Evolutionary conservation across 1,284 basidiomycete genomes (phyloP), one percentile per base, ranked within the genome.

Genomic region (Malassezia japonica): DNA sequence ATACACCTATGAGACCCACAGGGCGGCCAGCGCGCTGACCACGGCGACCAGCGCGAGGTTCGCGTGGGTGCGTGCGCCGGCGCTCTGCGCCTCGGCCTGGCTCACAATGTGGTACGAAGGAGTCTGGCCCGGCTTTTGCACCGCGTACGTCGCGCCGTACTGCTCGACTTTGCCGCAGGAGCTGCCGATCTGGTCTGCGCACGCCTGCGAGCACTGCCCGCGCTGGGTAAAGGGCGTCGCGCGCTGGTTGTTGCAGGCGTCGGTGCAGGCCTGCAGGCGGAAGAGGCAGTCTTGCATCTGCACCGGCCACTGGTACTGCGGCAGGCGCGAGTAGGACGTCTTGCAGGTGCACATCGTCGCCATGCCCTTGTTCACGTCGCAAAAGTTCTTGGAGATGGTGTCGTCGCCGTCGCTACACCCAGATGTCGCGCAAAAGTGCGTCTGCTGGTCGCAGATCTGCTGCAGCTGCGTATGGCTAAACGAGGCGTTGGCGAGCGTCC

Each of bases 281-380:
- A 60, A 50, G 36, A 57, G 59, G 33, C 68, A 71, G 48, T 71
- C 68, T 10, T 62, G 57, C 6, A 65, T 42, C 56, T 65, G 63
- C 12, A 69, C 60, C 9, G 68, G 68, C 68, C 68, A 71, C 46
- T 67, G 58, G 52, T 64, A 67, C 56, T 71, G 67, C 37, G 57
- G 25, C 35, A 71, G 54, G 27, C 61, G 51, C 21, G 61, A 57
- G 1, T 38, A 43, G 23, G 66, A 65, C 37, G 60, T 62, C 40
- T 31, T 47, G 51, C 68, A 70, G 7, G 51, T 57, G 43, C 68
- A 71, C 15, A 55, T 61, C 13, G 46, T 46, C 4, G 60, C 64
- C 64, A 65, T 65, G 20, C 51, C 51, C 42, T 65, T 57, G 33
- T 52, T 44, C 2, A 44, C 51, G 32, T 71, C 60, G 59, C 68